Conservation (phyloP, 2,329 filamentous ascomycete genomes). For the Xylaria sp. region DNA sequence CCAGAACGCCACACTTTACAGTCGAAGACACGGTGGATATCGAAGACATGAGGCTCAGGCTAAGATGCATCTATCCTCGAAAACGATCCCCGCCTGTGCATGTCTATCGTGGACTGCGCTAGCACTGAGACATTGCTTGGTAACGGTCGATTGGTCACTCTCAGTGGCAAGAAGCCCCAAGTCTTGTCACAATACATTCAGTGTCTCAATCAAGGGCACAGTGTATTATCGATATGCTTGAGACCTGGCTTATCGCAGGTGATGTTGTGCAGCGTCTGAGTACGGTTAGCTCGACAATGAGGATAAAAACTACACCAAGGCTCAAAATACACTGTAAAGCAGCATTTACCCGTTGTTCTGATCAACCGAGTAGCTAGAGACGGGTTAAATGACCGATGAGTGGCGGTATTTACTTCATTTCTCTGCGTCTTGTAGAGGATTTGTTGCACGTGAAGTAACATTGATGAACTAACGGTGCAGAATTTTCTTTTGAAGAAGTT, state of each 20-base stretch:
- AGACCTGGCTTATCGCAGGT: background rate
- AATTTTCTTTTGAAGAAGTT: background rate
- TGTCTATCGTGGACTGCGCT: slow-evolving; percentile 8
- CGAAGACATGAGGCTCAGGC: slow-evolving; percentile 28
- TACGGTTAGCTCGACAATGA: background rate
- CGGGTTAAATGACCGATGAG: background rate
- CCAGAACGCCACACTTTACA: slow-evolving; percentile 18
- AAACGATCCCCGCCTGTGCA: background rate
- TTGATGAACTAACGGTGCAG: background rate
- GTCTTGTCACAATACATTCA: slow-evolving; percentile 3
- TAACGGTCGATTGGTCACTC: slow-evolving; percentile 16
- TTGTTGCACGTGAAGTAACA: background rate
- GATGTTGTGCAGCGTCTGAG: background rate
- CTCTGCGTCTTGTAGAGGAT: background rate
- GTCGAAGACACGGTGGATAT: background rate
- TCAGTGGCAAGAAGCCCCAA: slow-evolving; percentile 3
- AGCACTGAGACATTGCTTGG: slow-evolving; percentile 25
- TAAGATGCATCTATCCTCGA: background rate
- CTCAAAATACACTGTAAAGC: background rate
- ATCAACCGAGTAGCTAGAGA: background rate
- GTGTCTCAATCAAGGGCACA: slow-evolving; percentile 21
- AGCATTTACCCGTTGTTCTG: background rate
- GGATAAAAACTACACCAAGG: background rate
- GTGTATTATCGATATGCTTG: slow-evolving; percentile 13
- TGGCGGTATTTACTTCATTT: background rate